phyloP scores from a whole-genome alignment of 140 eudicot genomes.

The Erigeron philadelphicus region DNA sequence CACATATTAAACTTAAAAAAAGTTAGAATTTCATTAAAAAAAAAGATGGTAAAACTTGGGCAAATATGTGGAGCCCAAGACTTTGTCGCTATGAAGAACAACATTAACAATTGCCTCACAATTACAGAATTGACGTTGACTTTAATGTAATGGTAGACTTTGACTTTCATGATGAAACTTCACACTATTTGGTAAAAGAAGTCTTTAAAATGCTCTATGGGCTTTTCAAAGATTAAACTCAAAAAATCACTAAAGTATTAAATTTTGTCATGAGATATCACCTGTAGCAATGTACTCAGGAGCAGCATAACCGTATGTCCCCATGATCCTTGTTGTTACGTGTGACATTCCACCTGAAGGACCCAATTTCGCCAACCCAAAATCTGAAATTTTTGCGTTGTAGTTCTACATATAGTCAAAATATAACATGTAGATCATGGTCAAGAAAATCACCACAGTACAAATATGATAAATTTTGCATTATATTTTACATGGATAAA shows the following conservation, averaged over 20 bases:
- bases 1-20: not conserved
- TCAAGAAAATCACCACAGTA: not conserved
- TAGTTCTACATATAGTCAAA: conserved; percentile 43
- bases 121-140: too few species aligned
- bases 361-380: conserved; percentile 85
- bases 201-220: too few species aligned
- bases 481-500: too few species aligned
- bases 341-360: conserved; percentile 74
- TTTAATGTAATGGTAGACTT: too few species aligned
- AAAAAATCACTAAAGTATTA: not conserved
- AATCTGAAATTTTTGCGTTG: conserved; percentile 83
- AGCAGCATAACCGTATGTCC: conserved; percentile 94
- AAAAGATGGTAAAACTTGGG: too few species aligned
- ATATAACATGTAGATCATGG: too few species aligned
- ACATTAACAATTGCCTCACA: too few species aligned
- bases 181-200: too few species aligned
- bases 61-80: too few species aligned
- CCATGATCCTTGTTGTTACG: conserved; percentile 84
- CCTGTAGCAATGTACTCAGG: conserved; percentile 96
- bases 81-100: too few species aligned
- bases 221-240: not conserved
- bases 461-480: not conserved
- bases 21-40: not conserved
- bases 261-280: conserved; percentile 27
- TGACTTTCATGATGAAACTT: too few species aligned